Evolutionary conservation across 352 stramenopile species (phyloP), one percentile per base, ranked within the genome.

Genomic region (Globisporangium paroecandrum): DNA sequence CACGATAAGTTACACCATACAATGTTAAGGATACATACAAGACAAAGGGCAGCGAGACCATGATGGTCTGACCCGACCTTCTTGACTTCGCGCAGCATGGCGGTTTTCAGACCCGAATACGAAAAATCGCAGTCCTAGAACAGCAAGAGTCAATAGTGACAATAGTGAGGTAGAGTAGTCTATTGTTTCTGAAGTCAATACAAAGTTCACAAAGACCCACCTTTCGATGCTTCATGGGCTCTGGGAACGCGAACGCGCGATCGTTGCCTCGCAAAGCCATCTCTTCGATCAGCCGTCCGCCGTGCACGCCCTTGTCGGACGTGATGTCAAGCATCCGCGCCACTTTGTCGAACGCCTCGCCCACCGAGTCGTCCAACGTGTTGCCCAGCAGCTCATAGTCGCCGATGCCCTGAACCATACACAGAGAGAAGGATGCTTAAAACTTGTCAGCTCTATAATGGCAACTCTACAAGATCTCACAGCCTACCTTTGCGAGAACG

Each of bases 341-440:
- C 20, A 98, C 97, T 81, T 99, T 99, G 71, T 99, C 98, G 70
- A 98, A 99, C 6, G 96, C 96, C 82, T 99, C 98, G 15, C 98
- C 98, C 1, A 99, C 78, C 1, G 97, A 98, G 76, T 99, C 98
- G 66, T 99, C 98, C 2, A 99, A 76, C 1, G 98, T 99, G 54
- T 97, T 98, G 34, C 97, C 97, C 38, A 99, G 70, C 20, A 99
- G 81, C 46, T 90, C 76, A 69, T 98, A 99, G 53, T 90, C 69
- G 12, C 96, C 96, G 58, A 99, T 90, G 25, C 88, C 93, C 66
- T 93, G 58, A 47, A 13, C 36, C 94, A 71, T 22, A 32, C 29
- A 32, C 4, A 32, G 10, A 34, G 24, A 61, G 36, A 18, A n/a
- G 29, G 29, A 36, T 4, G 64, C n/a, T 32, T 53, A 20, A 8